phyloP scores from a whole-genome alignment of 768 basidiomycete genomes.

The Termitomyces sp. region DNA sequence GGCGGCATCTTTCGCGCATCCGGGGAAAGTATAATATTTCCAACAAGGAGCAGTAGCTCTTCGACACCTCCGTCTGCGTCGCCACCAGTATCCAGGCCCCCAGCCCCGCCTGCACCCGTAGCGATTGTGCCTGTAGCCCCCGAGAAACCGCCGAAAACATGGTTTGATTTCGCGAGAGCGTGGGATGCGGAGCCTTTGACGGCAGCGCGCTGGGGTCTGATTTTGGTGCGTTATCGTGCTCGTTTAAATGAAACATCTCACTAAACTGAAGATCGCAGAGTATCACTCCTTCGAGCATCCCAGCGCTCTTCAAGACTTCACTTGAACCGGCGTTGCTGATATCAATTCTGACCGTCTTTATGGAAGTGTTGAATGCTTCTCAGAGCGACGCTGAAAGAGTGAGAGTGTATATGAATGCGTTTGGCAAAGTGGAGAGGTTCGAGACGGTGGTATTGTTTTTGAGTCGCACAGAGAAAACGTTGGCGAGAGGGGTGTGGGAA shows the following conservation, averaged over 20 bases:
- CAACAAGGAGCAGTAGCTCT: slow-evolving; percentile 21
- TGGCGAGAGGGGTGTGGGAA: slow-evolving; percentile 46
- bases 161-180: slow-evolving; percentile 60
- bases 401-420: slow-evolving; percentile 47
- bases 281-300: slow-evolving; percentile 52
- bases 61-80: neutral
- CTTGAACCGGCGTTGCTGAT: slow-evolving; percentile 64
- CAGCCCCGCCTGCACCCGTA: neutral
- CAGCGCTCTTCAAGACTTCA: slow-evolving; percentile 63
- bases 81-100: slow-evolving; percentile 3
- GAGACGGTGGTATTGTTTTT: slow-evolving; percentile 62
- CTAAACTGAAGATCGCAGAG: no score
- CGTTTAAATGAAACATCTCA: no score
- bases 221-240: slow-evolving; percentile 46
- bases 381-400: slow-evolving; percentile 13
- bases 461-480: slow-evolving; percentile 47
- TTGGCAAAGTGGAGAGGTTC: slow-evolving; percentile 59
- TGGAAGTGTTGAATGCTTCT: slow-evolving; percentile 20
- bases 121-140: neutral
- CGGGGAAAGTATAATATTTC: slow-evolving; percentile 59
- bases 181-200: slow-evolving; percentile 47
- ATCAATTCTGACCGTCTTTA: slow-evolving; percentile 54
- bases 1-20: slow-evolving; percentile 72
- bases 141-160: slow-evolving; percentile 34
- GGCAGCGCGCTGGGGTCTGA: slow-evolving; percentile 51